Evolutionary conservation across 768 basidiomycete species (phyloP).

Genomic region (Calocybe gangraenosa): DNA sequence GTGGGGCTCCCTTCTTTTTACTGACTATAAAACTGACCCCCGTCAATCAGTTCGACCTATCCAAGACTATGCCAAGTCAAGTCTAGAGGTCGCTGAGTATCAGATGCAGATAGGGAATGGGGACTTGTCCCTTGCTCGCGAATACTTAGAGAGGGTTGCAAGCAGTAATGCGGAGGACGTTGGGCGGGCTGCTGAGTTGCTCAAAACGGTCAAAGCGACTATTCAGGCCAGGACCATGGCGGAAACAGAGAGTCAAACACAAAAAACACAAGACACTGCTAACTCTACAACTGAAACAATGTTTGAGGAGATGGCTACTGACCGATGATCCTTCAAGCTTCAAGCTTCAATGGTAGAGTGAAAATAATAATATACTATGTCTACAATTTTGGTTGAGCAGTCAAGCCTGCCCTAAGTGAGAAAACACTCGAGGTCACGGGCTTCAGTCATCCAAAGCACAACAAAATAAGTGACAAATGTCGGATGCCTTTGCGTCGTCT

Average conservation of each 20-base stretch:
- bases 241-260: conserved; percentile 14
- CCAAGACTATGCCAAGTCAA: conserved; percentile 80
- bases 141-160: conserved; percentile 71
- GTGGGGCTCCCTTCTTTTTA: conserved; percentile 19
- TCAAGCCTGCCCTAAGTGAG: conserved; percentile 33
- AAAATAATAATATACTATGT: not conserved
- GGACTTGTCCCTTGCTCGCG: conserved; percentile 65
- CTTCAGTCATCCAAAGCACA: conserved; percentile 31
- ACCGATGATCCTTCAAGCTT: conserved; percentile 3
- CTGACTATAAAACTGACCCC: conserved; percentile 19
- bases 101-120: conserved; percentile 61
- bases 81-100: conserved; percentile 78
- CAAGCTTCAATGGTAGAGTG: not conserved
- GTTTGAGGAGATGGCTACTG: conserved; percentile 5
- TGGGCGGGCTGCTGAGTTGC: conserved; percentile 62
- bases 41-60: conserved; percentile 54
- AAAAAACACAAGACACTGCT: conserved; percentile 4
- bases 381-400: not conserved
- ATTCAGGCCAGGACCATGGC: conserved; percentile 23
- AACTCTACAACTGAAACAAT: not conserved
- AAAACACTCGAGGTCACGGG: conserved; percentile 30
- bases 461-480: conserved; percentile 40
- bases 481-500: conserved; percentile 32
- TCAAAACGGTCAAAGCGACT: conserved; percentile 50
- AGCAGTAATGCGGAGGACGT: conserved; percentile 82